These are phyloP conservation scores for Kwoniella newhampshirensis DNA, from an alignment of 768 basidiomycete species.

Conservation along the genomic window DNA sequence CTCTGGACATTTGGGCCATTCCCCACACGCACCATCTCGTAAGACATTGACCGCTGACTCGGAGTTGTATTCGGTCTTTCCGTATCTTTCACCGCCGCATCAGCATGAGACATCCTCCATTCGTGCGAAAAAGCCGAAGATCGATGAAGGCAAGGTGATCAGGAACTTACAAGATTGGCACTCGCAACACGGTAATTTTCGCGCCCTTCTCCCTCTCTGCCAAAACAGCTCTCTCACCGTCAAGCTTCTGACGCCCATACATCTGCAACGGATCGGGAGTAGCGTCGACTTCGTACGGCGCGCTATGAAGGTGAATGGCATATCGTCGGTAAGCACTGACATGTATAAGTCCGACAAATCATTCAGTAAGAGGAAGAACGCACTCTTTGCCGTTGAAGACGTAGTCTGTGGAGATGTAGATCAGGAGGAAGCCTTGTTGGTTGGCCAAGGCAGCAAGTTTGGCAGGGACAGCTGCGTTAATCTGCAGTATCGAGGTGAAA, in stretches of 20 bases:
- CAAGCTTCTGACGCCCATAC: constrained; percentile 83
- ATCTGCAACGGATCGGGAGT: constrained; percentile 79
- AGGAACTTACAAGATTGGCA: constrained; percentile 77
- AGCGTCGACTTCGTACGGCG: constrained; percentile 77
- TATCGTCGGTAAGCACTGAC: not conserved
- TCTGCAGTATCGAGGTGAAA: constrained; percentile 55
- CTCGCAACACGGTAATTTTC: constrained; percentile 70
- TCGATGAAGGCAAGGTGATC: not conserved
- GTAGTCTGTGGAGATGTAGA: constrained; percentile 98
- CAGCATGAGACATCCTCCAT: no score
- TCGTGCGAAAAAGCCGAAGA: not conserved
- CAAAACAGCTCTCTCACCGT: constrained; percentile 78
- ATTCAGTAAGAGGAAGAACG: constrained; percentile 8
- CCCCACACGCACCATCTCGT: constrained; percentile 67
- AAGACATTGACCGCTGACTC: constrained; percentile 89
- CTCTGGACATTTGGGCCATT: no score
- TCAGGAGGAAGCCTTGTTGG: constrained; percentile 65
- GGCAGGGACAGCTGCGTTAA: constrained; percentile 76
- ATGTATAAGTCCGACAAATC: not conserved
- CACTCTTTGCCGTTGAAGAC: constrained; percentile 84
- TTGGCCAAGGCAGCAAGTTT: constrained; percentile 69
- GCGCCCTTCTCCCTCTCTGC: constrained; percentile 56
- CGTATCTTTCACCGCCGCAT: constrained; percentile 64
- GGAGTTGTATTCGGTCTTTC: constrained; percentile 75
- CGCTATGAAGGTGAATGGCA: constrained; percentile 51